phyloP scores from a whole-genome alignment of 345 rosid genomes.

The Citrus sp. region DNA sequence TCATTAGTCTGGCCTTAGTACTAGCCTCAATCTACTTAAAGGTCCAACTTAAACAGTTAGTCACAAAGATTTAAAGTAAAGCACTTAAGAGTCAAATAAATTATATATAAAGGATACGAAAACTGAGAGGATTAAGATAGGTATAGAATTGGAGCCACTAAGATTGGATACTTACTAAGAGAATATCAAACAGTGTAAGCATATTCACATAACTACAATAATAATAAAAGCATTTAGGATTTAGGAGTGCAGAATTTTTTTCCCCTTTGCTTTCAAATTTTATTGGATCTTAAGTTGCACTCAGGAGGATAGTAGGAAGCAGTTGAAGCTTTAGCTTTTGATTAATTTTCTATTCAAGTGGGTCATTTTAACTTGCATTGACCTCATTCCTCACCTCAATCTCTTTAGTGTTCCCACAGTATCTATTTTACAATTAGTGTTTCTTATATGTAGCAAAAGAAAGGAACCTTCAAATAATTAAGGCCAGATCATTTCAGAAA shows the following conservation, averaged over 20 bases:
- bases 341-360: slow-evolving; percentile 15
- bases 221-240: slow-evolving; percentile 17
- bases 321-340: slow-evolving; percentile 19
- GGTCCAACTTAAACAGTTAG: slow-evolving; percentile 4
- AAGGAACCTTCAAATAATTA: slow-evolving; percentile 18
- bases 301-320: slow-evolving; percentile 21
- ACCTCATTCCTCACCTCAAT: slow-evolving; percentile 37
- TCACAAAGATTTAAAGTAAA: slow-evolving; percentile 13
- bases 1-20: slow-evolving; percentile 2
- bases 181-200: slow-evolving; percentile 16
- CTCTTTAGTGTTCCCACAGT: slow-evolving; percentile 8
- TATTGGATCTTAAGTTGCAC: slow-evolving; percentile 32
- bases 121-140: slow-evolving; percentile 4
- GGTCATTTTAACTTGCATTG: slow-evolving; percentile 33
- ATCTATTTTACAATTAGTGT: slow-evolving; percentile 11
- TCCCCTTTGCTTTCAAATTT: slow-evolving; percentile 15
- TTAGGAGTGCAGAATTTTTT: slow-evolving; percentile 9
- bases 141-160: slow-evolving; percentile 15
- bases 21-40: neutral
- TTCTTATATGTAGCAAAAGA: slow-evolving; percentile 16
- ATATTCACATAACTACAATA: slow-evolving; percentile 25
- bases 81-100: slow-evolving; percentile 5
- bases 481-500: slow-evolving; percentile 11
- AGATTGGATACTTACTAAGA: slow-evolving; percentile 1
- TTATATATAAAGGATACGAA: neutral